Evolutionary conservation across 176 grass and related monocot genomes (phyloP), one percentile per base, ranked within the genome.

Genomic region (Cenchrus fungigraminus): DNA sequence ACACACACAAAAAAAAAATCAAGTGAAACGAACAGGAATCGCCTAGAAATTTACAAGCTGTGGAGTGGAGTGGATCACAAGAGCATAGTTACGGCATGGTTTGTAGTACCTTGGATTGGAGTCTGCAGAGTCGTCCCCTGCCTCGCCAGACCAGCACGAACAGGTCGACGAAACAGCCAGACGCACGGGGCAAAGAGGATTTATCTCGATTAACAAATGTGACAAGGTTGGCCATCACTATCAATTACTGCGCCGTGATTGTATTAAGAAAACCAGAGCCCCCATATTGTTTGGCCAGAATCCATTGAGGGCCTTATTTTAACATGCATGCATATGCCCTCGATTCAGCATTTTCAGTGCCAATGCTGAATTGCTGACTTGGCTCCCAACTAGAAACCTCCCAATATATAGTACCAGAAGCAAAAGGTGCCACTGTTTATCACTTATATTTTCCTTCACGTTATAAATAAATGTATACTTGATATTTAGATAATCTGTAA

Each of bases 11-110:
- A 34, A 40, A 40, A 40, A 40, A 6, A 22, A 31, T 10, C 10
- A 71, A 71, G 17, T 12, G 68, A 46, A n/a, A n/a, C 20, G 67
- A 54, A 20, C 31, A 64, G 50, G 76, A 19, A 73, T 80, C 84
- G 19, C 61, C 34, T 44, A 59, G 37, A 52, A 77, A 47, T 42
- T 47, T 37, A 46, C 45, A 62, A 52, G 28, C 16, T 50, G 31
- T 15, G n/a, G n/a, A 64, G 6, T 5, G 29, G 76, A 20, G 5
- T 42, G 68, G 29, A 44, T 68, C 56, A 83, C 66, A 19, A 5
- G 74, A 25, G 22, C 40, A 59, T 12, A 61, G 54, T 51, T 6
- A 2, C 20, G 22, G 6, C 46, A 16, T 9, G 31, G 31, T 32
- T 32, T 32, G 31, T 32, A 6, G 42, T 34, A 45, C 74, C 32